Conservation (phyloP, 176 grass and related monocot genomes). For the Zea luxurians region DNA sequence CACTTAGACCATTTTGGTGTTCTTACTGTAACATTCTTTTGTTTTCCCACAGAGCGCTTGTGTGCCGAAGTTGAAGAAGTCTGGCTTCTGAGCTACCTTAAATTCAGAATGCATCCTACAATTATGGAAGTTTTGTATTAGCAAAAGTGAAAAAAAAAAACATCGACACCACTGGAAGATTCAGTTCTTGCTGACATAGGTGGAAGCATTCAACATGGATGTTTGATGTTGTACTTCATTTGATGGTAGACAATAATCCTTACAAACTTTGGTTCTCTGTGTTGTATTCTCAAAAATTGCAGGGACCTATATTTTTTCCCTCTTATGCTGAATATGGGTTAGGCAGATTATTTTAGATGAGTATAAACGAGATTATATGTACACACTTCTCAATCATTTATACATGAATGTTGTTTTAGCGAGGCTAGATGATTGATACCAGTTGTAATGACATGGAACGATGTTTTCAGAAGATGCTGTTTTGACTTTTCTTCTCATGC, state of each 20-base stretch:
- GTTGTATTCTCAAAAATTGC: conserved; percentile 35
- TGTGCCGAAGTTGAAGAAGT: conserved; percentile 75
- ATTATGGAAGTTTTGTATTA: conserved; percentile 41
- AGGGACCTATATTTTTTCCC: conserved; percentile 31
- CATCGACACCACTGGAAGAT: conserved; percentile 23
- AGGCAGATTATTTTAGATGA: conserved; percentile 42
- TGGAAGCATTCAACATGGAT: background rate
- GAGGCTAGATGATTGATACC: conserved; percentile 10
- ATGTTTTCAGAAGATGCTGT: conserved; percentile 31
- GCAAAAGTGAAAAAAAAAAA: conserved; percentile 32
- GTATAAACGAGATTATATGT: conserved; percentile 34
- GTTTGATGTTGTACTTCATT: conserved; percentile 17
- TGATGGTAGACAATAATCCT: conserved; percentile 41
- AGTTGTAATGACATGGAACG: conserved; percentile 26
- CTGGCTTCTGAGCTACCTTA: conserved; percentile 45
- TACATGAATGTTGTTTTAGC: background rate
- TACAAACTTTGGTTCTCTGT: conserved; percentile 35
- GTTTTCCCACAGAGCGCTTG: conserved; percentile 54
- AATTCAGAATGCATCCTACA: too few relatives aligned
- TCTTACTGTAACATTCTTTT: conserved; percentile 29
- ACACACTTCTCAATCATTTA: conserved; percentile 44
- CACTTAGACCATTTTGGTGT: background rate
- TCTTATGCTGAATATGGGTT: conserved; percentile 36
- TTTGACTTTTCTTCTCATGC: conserved; percentile 14
- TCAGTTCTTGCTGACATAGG: conserved; percentile 44